Percentiles rank a stretch among this genome's conserved stretches.
These are phyloP conservation scores for Paecilomyces formosus DNA, from an alignment of 2,329 filamentous ascomycete genomes.

Conservation along the genomic window DNA sequence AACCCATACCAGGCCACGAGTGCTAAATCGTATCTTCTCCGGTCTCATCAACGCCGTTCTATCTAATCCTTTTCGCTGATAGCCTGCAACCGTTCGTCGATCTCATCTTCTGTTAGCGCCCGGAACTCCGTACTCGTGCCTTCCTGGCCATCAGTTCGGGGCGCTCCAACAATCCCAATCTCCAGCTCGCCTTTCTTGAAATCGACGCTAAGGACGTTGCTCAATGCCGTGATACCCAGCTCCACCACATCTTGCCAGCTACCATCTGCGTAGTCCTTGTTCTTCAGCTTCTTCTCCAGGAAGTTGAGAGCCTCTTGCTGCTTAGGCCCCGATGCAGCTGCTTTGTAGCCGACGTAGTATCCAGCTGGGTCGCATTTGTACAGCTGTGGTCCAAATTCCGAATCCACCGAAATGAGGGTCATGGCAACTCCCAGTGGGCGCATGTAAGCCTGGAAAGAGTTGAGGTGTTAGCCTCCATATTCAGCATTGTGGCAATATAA, in stretches of 20 bases:
- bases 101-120: constrained; percentile 90
- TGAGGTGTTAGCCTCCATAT: constrained; percentile 4
- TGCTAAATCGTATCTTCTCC: constrained; percentile 5
- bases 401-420: constrained; percentile 88
- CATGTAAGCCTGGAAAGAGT: constrained; percentile 72
- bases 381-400: constrained; percentile 84
- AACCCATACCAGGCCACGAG: constrained; percentile 3
- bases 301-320: constrained; percentile 98
- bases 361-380: constrained; percentile 98
- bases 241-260: constrained; percentile 97
- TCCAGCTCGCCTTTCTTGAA: constrained; percentile 99
- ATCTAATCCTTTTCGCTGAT: constrained; percentile 96
- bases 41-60: constrained; percentile 7
- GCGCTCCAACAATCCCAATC: constrained; percentile 92
- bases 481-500: constrained; percentile 2
- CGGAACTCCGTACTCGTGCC: constrained; percentile 74
- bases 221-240: constrained; percentile 88
- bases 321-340: constrained; percentile 92
- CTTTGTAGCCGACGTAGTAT: constrained; percentile 98
- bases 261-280: constrained; percentile 90
- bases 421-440: constrained; percentile 91
- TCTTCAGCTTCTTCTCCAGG: constrained; percentile 99
- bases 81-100: constrained; percentile 94
- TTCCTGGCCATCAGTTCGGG: constrained; percentile 72
- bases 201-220: constrained; percentile 94